phyloP scores from a whole-genome alignment of 306 rosid species.

The Purshia tridentata region DNA sequence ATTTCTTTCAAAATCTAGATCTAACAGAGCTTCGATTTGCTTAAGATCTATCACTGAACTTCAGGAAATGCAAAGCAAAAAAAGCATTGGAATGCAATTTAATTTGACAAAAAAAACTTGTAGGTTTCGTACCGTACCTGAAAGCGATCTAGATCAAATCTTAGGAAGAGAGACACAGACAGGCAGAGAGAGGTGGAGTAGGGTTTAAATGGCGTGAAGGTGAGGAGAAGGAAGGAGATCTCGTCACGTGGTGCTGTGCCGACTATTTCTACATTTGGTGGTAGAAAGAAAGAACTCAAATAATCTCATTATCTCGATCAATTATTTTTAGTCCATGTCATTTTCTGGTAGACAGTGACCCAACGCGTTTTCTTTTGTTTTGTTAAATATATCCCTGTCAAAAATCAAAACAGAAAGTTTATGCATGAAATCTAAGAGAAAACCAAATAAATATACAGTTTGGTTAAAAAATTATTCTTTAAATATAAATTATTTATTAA shows the following conservation, averaged over 20 bases:
- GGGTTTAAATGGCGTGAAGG: conserved; percentile 17
- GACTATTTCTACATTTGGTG: conserved; percentile 5
- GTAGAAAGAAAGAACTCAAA: neutral
- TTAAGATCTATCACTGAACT: neutral
- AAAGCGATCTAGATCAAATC: conserved; percentile 15
- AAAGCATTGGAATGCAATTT: neutral
- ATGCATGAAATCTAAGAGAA: too few relatives aligned
- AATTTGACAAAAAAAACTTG: neutral
- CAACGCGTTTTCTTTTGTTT: neutral
- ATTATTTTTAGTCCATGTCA: neutral
- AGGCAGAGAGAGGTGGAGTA: neutral
- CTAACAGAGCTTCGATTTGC: neutral
- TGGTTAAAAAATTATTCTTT: too few relatives aligned
- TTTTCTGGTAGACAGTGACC: neutral
- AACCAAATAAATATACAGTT: too few relatives aligned
- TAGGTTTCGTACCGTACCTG: conserved; percentile 24
- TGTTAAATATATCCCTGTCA: too few relatives aligned
- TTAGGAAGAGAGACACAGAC: neutral
- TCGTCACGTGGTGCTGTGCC: conserved; percentile 17
- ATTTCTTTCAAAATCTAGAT: neutral
- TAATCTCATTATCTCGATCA: neutral
- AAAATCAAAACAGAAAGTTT: too few relatives aligned
- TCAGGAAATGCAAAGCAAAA: neutral
- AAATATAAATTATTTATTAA: too few relatives aligned
- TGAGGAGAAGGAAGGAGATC: neutral